phyloP scores from a whole-genome alignment of 2,329 filamentous ascomycete genomes.

The Fusarium pseudocircinatum region DNA sequence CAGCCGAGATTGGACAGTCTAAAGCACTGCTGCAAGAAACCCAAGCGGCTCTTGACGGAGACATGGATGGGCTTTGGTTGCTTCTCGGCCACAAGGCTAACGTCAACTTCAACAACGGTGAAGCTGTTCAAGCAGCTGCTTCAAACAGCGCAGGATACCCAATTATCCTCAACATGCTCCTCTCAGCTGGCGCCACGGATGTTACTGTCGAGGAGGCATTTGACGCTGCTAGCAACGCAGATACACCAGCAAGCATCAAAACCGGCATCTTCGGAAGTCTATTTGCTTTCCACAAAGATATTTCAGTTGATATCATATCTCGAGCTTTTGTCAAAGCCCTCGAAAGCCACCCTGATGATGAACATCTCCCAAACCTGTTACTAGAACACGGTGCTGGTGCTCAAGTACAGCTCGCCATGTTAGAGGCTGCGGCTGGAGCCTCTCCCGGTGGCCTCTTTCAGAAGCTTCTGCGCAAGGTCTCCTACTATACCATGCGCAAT shows the following conservation, averaged over 20 bases:
- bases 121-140: slow-evolving; percentile 1
- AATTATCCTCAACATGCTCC: not conserved
- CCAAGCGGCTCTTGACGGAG: not conserved
- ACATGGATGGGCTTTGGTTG: not conserved
- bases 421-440: not conserved
- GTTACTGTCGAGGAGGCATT: slow-evolving; percentile 2
- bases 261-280: slow-evolving; percentile 1
- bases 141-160: not conserved
- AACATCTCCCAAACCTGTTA: not conserved
- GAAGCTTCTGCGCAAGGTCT: not conserved
- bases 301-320: not conserved
- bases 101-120: slow-evolving; percentile 10
- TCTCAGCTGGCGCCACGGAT: not conserved
- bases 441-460: not conserved
- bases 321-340: not conserved
- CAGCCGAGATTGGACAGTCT: slow-evolving; percentile 15
- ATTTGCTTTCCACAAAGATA: not conserved
- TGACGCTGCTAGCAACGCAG: not conserved
- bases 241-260: not conserved
- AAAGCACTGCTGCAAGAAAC: not conserved
- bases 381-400: slow-evolving; percentile 7
- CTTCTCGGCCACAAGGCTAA: slow-evolving; percentile 3
- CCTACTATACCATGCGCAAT: not conserved
- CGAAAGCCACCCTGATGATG: slow-evolving; percentile 1
- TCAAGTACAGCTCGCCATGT: not conserved